Evolutionary conservation across 2,329 filamentous ascomycete species (phyloP), one percentile per base, ranked within the genome.

Genomic region (Hymenoscyphus salicellus): DNA sequence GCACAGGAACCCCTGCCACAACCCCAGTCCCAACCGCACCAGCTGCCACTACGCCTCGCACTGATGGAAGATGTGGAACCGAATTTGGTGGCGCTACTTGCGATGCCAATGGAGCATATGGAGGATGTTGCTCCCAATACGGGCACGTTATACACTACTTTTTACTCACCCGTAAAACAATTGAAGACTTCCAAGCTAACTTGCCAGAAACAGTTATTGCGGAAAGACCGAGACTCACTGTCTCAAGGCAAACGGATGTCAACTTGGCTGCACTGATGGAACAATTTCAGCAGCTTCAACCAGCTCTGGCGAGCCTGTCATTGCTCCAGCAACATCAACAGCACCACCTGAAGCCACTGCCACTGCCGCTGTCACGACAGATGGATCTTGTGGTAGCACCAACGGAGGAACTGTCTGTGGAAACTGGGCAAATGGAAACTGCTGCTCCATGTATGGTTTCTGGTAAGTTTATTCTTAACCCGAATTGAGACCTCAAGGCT

Each of bases 391-490:
- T 69, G 84, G 84, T 65, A 77, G 78, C 20, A 77, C 70, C 8
- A 82, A 84, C 67, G 78, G 76, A 16, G 77, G 78, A 63, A 82
- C 78, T 2, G 73, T 84, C 52, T 86, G 84, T 71, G 82, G 82
- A 23, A 72, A 81, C 63, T 86, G 82, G 82, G 70, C 74, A 32
- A 77, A 79, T 38, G 84, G 84, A 55, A 76, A 80, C 63, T 86
- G 84, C 70, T 85, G 84, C 71, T 84, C 81, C 41, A 80, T 83
- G 77, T 86, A 85, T 72, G 84, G 84, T 32, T 86, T 83, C 74
- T 84, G 83, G 72, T 74, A 71, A 67, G 72, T 58, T 28, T 3
- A 49, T 14, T 36, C n/a, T 14, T 55, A 36, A 17, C n/a, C 23
- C 5, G 17, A 16, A 32, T 33, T n/a, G 16, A 49, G 58, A 26